Base-by-base conservation (phyloP, 225 moss, liverwort and hornwort species). In the Sphagnum contortum region DNA sequence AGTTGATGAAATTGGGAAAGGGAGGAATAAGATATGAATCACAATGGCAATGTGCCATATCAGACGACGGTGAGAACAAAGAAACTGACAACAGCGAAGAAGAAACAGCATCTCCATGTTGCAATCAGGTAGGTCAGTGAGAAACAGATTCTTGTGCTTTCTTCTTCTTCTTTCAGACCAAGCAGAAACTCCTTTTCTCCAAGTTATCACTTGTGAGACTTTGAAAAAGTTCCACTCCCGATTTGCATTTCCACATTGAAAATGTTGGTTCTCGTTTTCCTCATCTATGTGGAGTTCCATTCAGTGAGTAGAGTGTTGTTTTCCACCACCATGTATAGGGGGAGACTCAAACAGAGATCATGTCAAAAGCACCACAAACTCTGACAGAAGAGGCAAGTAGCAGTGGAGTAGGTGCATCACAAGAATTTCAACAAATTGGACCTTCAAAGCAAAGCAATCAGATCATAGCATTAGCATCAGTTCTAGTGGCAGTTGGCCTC, bases 391-490 rank as follows among this genome's bases (percentile, higher is more conserved):
- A 71, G 52, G 76, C 84, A 48, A 65, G 63, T 50, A 64, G 13
- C 63, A 64, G 63, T 11, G 49, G 63, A 64, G 48, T 49, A 12
- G 48, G 60, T 45, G 63, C 83, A 8, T 71, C 72, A 45, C 73
- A 76, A 67, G 76, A 55, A 49, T 85, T 81, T 63, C 81, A 85
- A 63, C 81, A 78, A 66, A 79, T 76, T 76, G 84, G 84, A 68
- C 84, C 84, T 3, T 75, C 84, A 44, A 85, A 85, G 71, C 78
- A 85, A 74, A 85, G 50, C 5, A 85, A 85, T 68, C 76, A 75
- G 6, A 62, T 78, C 2, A 73, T 81, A 53, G 84, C 81, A 5
- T 67, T 81, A 49, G 84, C 77, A 52, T 81, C 84, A 11, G 76
- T 76, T 11, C 65, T 85, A 11, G 72, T 78, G 67, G 81, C 81